Conservation (phyloP, 1,284 basidiomycete genomes). For the Ceratobasidium sp. region DNA sequence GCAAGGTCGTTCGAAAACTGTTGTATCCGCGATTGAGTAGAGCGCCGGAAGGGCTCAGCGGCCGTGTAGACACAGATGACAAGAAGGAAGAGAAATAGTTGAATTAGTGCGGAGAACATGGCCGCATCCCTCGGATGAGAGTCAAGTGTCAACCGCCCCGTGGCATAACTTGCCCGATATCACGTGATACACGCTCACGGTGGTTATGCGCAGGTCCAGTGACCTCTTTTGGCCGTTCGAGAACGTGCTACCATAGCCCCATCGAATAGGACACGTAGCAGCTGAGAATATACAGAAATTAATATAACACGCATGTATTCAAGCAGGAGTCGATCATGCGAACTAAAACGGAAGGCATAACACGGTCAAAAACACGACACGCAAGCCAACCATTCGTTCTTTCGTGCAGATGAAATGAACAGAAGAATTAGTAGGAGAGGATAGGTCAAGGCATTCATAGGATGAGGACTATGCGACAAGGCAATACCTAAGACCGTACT, state of each 20-base stretch:
- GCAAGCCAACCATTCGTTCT: conserved; percentile 11
- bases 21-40: conserved; percentile 31
- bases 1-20: conserved; percentile 35
- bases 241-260: no score
- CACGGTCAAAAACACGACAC: not conserved
- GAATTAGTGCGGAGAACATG: conserved; percentile 39
- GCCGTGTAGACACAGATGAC: conserved; percentile 21
- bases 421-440: not conserved
- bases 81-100: conserved; percentile 18
- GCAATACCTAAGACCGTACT: no score
- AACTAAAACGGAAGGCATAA: no score
- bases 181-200: conserved; percentile 22
- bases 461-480: no score
- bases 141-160: conserved; percentile 20
- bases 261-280: no score
- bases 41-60: conserved; percentile 22
- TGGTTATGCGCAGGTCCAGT: conserved; percentile 22
- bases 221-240: no score
- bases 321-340: no score
- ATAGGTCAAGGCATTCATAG: no score
- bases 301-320: no score
- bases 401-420: conserved; percentile 34
- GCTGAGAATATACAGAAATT: no score
- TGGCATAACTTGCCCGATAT: conserved; percentile 18
- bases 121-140: conserved; percentile 25